These are phyloP conservation scores for Balakata baccata DNA, from an alignment of 345 rosid species.

Conservation along the genomic window DNA sequence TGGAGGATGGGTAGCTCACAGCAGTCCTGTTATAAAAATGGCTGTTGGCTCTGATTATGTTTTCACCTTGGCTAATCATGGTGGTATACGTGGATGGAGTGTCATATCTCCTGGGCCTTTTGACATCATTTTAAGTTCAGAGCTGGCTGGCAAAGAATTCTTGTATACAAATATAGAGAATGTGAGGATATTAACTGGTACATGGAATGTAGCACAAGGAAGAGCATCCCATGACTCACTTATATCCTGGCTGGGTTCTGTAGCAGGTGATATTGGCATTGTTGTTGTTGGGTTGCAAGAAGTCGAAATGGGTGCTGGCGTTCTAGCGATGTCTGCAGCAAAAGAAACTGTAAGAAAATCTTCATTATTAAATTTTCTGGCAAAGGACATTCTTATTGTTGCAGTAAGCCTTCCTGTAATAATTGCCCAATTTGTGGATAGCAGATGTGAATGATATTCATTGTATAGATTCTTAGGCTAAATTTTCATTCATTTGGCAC, in stretches of 20 bases:
- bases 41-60: conserved; percentile 65
- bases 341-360: conserved; percentile 81
- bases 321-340: conserved; percentile 97
- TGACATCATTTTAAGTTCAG: conserved; percentile 58
- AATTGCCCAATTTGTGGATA: not conserved
- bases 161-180: conserved; percentile 54
- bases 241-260: conserved; percentile 76
- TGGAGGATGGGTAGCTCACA: conserved; percentile 80
- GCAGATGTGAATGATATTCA: not conserved
- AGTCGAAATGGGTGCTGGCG: conserved; percentile 99
- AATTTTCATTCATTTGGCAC: not conserved
- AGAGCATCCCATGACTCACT: conserved; percentile 71
- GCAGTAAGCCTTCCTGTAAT: not conserved
- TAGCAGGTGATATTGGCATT: conserved; percentile 73
- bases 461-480: not conserved
- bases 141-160: conserved; percentile 55
- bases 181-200: conserved; percentile 65
- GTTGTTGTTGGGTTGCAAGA: conserved; percentile 92
- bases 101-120: conserved; percentile 81
- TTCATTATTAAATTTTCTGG: not conserved
- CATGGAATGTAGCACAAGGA: conserved; percentile 99
- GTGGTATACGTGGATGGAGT: conserved; percentile 92
- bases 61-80: conserved; percentile 88
- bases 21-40: conserved; percentile 72
- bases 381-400: not conserved